Conservation (phyloP, 352 stramenopile species). For the Phytophthora macrochlamydospora region DNA sequence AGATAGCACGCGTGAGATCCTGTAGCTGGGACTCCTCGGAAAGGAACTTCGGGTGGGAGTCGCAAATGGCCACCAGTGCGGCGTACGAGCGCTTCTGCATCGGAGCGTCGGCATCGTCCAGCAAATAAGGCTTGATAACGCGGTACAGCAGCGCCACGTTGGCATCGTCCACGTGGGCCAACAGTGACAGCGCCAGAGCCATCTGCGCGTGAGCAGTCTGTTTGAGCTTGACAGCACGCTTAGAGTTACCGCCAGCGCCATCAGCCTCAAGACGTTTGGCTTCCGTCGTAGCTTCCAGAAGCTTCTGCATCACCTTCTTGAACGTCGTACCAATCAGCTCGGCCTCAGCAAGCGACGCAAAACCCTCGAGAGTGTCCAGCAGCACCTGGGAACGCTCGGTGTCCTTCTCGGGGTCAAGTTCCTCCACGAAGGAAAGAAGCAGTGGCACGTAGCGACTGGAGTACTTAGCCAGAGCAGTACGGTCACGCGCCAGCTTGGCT, state of each 20-base stretch:
- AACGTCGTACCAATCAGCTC: slow-evolving; percentile 74
- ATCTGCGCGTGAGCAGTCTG: slow-evolving; percentile 78
- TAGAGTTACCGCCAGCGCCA: slow-evolving; percentile 41
- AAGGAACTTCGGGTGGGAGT: slow-evolving; percentile 84
- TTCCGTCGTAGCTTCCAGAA: slow-evolving; percentile 84
- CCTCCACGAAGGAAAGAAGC: slow-evolving; percentile 84
- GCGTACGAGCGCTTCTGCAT: slow-evolving; percentile 92
- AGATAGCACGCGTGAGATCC: slow-evolving; percentile 94
- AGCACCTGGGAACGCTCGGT: slow-evolving; percentile 71
- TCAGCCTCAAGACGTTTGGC: slow-evolving; percentile 66
- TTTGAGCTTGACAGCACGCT: slow-evolving; percentile 59
- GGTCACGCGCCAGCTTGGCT: slow-evolving; percentile 74
- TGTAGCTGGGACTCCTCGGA: slow-evolving; percentile 79
- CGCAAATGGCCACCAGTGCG: slow-evolving; percentile 86
- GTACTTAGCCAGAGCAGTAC: slow-evolving; percentile 79
- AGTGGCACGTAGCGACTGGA: slow-evolving; percentile 84
- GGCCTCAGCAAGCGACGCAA: slow-evolving; percentile 75
- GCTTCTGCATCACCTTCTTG: slow-evolving; percentile 90
- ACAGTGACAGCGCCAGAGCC: slow-evolving; percentile 75
- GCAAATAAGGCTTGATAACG: slow-evolving; percentile 88
- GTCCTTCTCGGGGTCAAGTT: slow-evolving; percentile 80
- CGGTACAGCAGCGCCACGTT: slow-evolving; percentile 84
- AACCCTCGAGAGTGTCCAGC: slow-evolving; percentile 83
- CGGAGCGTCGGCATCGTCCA: slow-evolving; percentile 82
- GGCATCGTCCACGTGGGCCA: slow-evolving; percentile 79